Percentiles rank a stretch among this genome's conserved stretches.
These are phyloP conservation scores for Candida mesenterica DNA, from an alignment of 1,139 yeast genomes.

Conservation along the genomic window DNA sequence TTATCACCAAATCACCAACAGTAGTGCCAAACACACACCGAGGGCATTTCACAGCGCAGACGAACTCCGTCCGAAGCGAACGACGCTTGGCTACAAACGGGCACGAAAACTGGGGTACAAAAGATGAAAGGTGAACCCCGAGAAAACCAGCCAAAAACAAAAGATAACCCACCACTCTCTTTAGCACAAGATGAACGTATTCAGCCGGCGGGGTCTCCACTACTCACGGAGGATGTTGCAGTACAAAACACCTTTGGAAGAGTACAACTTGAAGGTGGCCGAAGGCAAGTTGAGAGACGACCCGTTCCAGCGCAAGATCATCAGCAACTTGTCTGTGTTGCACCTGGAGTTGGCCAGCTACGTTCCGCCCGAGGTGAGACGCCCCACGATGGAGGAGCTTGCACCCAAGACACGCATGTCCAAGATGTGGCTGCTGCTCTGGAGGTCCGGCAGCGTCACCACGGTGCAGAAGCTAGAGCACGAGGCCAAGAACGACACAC, in stretches of 20 bases:
- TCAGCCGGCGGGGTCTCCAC: background rate
- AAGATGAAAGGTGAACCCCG: background rate
- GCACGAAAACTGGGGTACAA: background rate
- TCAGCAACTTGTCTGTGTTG: slow-evolving; percentile 51
- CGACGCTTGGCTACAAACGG: too few species aligned
- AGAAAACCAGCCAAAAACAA: background rate
- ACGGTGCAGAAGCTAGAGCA: background rate
- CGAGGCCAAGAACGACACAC: slow-evolving; percentile 21
- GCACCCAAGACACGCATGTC: slow-evolving; percentile 9
- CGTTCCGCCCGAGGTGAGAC: slow-evolving; percentile 52
- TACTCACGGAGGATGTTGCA: background rate
- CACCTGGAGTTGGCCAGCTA: slow-evolving; percentile 50
- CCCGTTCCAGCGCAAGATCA: slow-evolving; percentile 63
- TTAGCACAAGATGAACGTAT: background rate
- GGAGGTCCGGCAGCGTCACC: slow-evolving; percentile 5
- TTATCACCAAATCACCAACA: too few species aligned
- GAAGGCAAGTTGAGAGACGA: slow-evolving; percentile 59
- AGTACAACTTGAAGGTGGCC: slow-evolving; percentile 57
- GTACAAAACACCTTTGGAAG: slow-evolving; percentile 47
- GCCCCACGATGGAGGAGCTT: slow-evolving; percentile 44
- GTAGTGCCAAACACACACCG: too few species aligned
- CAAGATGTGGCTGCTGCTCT: slow-evolving; percentile 5
- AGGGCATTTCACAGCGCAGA: too few species aligned
- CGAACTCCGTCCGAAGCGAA: too few species aligned
- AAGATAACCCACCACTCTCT: background rate